phyloP scores from a whole-genome alignment of 331 rosid species.

The Pyrus hybrid region DNA sequence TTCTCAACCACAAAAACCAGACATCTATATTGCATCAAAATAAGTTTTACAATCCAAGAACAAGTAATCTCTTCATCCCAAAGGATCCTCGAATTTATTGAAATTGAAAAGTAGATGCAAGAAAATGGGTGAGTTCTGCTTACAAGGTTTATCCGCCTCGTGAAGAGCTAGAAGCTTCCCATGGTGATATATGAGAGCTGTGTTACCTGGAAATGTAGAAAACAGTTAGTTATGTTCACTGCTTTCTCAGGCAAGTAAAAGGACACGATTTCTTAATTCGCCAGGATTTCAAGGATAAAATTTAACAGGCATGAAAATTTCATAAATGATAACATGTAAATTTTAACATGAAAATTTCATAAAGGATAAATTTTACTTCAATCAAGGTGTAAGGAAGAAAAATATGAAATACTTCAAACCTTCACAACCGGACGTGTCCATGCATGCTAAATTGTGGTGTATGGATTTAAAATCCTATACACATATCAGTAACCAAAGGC shows the following conservation, averaged over 20 bases:
- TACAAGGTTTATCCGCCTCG: slow-evolving; percentile 92
- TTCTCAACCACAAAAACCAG: neutral
- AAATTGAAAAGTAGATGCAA: neutral
- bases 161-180: slow-evolving; percentile 88
- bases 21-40: slow-evolving; percentile 1
- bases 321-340: no score
- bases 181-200: slow-evolving; percentile 87
- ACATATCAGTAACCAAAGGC: neutral
- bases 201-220: slow-evolving; percentile 51
- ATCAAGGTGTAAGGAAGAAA: no score
- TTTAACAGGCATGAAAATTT: no score
- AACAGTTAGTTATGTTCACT: slow-evolving; percentile 18
- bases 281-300: neutral
- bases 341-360: no score
- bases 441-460: neutral
- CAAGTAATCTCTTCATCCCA: neutral
- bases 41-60: neutral
- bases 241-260: slow-evolving; percentile 3
- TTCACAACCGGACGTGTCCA: neutral
- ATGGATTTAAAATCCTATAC: neutral
- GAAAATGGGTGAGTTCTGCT: slow-evolving; percentile 18
- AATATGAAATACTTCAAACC: no score
- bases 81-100: neutral
- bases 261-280: neutral
- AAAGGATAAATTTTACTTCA: no score